Conservation (phyloP, 805 yeast species). For the Tetrapisispora phaffii region DNA sequence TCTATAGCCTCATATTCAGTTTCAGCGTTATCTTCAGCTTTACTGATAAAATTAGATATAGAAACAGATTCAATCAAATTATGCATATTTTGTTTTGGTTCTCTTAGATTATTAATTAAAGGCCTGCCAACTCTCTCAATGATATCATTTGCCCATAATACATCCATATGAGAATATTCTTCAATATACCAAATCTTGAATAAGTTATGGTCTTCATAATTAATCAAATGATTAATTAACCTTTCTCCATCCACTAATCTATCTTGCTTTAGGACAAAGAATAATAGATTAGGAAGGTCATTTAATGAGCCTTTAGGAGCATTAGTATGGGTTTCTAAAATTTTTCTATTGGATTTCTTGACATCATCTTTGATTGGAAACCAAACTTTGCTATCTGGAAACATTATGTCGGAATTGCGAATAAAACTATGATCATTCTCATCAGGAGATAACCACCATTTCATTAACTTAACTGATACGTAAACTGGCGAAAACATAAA, state of each 20-base stretch:
- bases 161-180: slow-evolving; percentile 79
- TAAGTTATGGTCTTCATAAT: slow-evolving; percentile 38
- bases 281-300: slow-evolving; percentile 47
- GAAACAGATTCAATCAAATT: slow-evolving; percentile 1
- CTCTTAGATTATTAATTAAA: slow-evolving; percentile 29
- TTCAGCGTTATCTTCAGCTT: not conserved
- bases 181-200: slow-evolving; percentile 35
- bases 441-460: slow-evolving; percentile 72
- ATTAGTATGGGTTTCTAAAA: slow-evolving; percentile 14
- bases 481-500: slow-evolving; percentile 80
- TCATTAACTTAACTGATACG: slow-evolving; percentile 73
- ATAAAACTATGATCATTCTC: slow-evolving; percentile 34
- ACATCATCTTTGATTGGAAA: slow-evolving; percentile 25
- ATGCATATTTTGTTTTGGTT: not conserved
- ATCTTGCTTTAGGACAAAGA: slow-evolving; percentile 68
- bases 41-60: not conserved
- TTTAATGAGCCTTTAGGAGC: slow-evolving; percentile 28
- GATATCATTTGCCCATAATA: slow-evolving; percentile 82
- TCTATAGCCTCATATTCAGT: not conserved
- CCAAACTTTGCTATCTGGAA: slow-evolving; percentile 48
- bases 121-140: slow-evolving; percentile 52
- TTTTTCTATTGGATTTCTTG: not conserved
- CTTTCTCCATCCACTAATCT: slow-evolving; percentile 66
- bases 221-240: slow-evolving; percentile 53
- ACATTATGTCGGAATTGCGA: slow-evolving; percentile 31